Evolutionary conservation across 805 yeast species (phyloP).

Genomic region (Lipomyces spencermartinsiae): DNA sequence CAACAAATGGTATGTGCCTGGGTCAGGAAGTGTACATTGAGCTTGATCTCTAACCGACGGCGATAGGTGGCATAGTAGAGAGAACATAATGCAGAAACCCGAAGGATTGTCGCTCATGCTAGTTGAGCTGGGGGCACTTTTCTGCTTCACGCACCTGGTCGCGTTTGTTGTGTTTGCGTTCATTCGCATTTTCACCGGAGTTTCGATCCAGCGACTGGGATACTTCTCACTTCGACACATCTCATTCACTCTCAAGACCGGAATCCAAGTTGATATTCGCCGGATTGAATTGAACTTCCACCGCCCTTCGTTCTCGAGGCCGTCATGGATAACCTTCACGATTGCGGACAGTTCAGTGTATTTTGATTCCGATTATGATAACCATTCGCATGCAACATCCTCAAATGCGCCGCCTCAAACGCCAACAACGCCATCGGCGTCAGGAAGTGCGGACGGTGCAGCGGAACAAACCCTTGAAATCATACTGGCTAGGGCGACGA

Average conservation of each 20-base stretch:
- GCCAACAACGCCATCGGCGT: constrained; percentile 3
- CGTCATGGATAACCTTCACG: constrained; percentile 49
- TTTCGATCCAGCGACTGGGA: constrained; percentile 52
- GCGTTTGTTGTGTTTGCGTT: constrained; percentile 49
- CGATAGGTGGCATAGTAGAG: background rate
- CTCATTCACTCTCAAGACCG: constrained; percentile 46
- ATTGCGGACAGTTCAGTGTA: constrained; percentile 45
- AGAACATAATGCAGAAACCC: constrained; percentile 25
- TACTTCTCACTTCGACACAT: constrained; percentile 50
- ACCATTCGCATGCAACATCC: constrained; percentile 11
- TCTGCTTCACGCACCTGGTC: constrained; percentile 39
- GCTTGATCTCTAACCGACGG: background rate
- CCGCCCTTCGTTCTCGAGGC: constrained; percentile 51
- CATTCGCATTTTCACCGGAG: constrained; percentile 50
- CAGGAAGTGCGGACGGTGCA: background rate
- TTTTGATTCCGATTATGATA: constrained; percentile 39
- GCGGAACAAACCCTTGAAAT: background rate
- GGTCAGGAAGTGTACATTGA: background rate
- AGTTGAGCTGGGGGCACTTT: constrained; percentile 30
- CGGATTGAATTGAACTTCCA: constrained; percentile 48
- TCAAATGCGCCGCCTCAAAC: constrained; percentile 7
- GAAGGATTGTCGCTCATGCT: constrained; percentile 35
- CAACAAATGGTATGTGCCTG: constrained; percentile 2
- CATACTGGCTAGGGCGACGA: background rate
- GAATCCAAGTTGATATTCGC: constrained; percentile 47